Percentiles rank a stretch among this genome's conserved stretches.
These are phyloP conservation scores for Tillandsia leiboldiana DNA, from an alignment of 176 grass and related monocot genomes.

Conservation along the genomic window DNA sequence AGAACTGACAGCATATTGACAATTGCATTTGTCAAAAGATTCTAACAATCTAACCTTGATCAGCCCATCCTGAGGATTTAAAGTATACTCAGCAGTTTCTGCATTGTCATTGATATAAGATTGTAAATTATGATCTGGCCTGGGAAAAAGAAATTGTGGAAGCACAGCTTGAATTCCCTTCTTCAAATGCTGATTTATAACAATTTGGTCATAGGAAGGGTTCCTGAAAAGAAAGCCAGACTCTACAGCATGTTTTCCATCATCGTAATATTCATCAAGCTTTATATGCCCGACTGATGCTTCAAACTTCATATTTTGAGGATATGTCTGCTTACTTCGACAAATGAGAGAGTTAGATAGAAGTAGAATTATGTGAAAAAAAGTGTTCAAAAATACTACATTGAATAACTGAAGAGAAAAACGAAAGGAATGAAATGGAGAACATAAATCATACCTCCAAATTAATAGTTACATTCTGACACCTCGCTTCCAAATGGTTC, in stretches of 20 bases:
- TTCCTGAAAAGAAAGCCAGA: slow-evolving; percentile 1
- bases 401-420: slow-evolving; percentile 1
- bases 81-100: slow-evolving; percentile 27
- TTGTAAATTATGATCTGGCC: slow-evolving; percentile 25
- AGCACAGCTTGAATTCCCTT: slow-evolving; percentile 62
- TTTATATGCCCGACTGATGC: slow-evolving; percentile 50
- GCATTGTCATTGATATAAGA: neutral
- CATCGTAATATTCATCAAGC: slow-evolving; percentile 61
- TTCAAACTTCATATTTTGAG: slow-evolving; percentile 55
- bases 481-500: slow-evolving; percentile 77
- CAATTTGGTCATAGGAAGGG: slow-evolving; percentile 10
- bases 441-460: slow-evolving; percentile 49
- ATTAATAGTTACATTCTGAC: slow-evolving; percentile 51
- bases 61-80: slow-evolving; percentile 28
- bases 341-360: slow-evolving; percentile 14
- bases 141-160: slow-evolving; percentile 44
- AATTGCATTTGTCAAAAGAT: slow-evolving; percentile 65
- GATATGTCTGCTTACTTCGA: slow-evolving; percentile 70
- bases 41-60: slow-evolving; percentile 63
- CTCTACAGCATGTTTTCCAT: slow-evolving; percentile 23
- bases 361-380: slow-evolving; percentile 8
- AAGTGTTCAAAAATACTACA: neutral
- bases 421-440: neutral
- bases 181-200: slow-evolving; percentile 60
- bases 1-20: slow-evolving; percentile 46